Evolutionary conservation across 78 protist genomes (phyloP), one percentile per base, ranked within the genome.

Genomic region (Dictyostelium discoideum): DNA sequence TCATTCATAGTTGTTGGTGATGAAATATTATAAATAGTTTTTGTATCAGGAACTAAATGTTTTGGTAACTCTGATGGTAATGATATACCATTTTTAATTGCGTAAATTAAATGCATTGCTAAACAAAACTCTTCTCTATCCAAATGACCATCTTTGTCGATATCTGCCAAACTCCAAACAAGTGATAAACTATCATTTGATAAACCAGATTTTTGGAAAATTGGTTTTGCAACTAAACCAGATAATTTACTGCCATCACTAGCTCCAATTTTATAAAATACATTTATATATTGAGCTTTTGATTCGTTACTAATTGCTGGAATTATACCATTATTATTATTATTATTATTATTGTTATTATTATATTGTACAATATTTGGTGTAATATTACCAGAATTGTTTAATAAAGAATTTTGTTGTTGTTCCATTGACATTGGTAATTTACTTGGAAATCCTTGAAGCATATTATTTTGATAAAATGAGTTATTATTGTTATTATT

Each of bases 231-330:
- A 16, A 67, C n/a, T 3, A 8, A 14, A 5, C 94, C 94, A 11
- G 94, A 54, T 57, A 88, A 32, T 29, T 88, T 88, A 9, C 26
- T 16, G 0, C 76, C 37, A 67, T 67, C 37, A 24, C 24, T 26
- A 4, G 29, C 82, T 0, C 87, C 94, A 81, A 80, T 40, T 29
- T 88, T 78, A 65, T 80, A 88, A 65, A 74, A 88, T 24, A 88
- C 87, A 88, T 88, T 88, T 18, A 76, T 80, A 69, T 80, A 88
- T 44, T 88, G 78, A 63, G 94, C 94, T 48, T 80, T 88, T 42
- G 94, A 88, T 81, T 88, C 94, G 40, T 67, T 88, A 29, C 83
- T 65, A 29, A 88, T 88, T 65, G 86, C 60, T 88, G 94, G 94
- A 24, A 88, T 88, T 44, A 32, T 18, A n/a, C 83, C 79, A 32